Base-by-base conservation (phyloP, 1,139 yeast genomes). In the Eremothecium cymbalariae region DNA sequence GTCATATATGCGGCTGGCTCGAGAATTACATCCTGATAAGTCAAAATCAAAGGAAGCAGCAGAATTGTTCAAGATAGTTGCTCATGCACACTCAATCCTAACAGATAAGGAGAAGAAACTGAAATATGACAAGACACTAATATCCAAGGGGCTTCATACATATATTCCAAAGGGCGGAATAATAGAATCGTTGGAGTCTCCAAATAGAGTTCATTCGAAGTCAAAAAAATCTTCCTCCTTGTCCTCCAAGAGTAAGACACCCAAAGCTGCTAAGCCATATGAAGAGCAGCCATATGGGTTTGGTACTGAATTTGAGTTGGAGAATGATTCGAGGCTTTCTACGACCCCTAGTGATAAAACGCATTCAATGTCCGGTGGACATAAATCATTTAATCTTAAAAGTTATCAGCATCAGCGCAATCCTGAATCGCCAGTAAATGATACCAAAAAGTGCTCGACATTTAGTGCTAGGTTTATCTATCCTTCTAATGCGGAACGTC, bases 231-330 rank as follows among this genome's bases (percentile, higher is more conserved):
- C 6, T 13, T 21, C 33, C 6, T 35, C 33, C 3, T 15, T 20
- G 5, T 17, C 26, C 6, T 9, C 25, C 11, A 20, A 18, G 31
- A 16, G n/a, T 15, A 4, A 22, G 25, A 23, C 39, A 24, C 33
- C 34, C 12, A 28, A 39, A 31, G 32, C 37, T 3, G 43, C 53
- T 21, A 42, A 42, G 27, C 55, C 59, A 2, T 55, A 55, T 36
- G 60, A 50, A 26, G 44, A 55, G 32, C 58, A 55, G 23, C 60
- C 59, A 1, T 55, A 55, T 39, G 60, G 60, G 4, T 55, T 55
- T 39, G 58, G 57, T 8, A 37, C 47, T 11, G 48, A 44, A 6
- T 24, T 31, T 18, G 33, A 28, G 5, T 18, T 20, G n/a, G 15
- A 19, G 27, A 13, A 32, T 11, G 25, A n/a, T 29, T 25, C 30